Evolutionary conservation across 2,329 filamentous ascomycete species (phyloP).

Genomic region (Pseudocercospora crystallina): DNA sequence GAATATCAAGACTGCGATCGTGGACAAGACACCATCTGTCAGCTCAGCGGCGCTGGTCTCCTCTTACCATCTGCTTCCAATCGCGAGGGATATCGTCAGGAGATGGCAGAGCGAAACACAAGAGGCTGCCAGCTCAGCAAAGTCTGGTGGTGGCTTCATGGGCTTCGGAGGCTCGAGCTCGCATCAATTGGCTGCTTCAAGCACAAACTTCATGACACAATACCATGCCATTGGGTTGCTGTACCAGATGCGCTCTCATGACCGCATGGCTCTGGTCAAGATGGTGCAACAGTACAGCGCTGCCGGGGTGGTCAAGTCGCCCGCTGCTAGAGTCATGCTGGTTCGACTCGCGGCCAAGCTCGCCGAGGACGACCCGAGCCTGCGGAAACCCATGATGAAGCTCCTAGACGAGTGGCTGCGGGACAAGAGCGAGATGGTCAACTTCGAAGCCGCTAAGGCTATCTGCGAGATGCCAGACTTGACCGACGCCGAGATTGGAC

Average conservation of each 20-base stretch:
- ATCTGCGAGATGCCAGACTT: slow-evolving; percentile 95
- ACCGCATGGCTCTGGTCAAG: slow-evolving; percentile 97
- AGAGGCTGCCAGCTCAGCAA: slow-evolving; percentile 86
- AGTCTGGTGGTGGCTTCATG: slow-evolving; percentile 87
- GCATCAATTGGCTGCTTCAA: slow-evolving; percentile 66
- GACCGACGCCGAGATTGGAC: slow-evolving; percentile 83
- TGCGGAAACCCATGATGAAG: slow-evolving; percentile 95
- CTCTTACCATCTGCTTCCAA: slow-evolving; percentile 94
- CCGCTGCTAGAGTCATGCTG: slow-evolving; percentile 86
- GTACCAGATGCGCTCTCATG: slow-evolving; percentile 96
- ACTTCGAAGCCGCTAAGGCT: slow-evolving; percentile 97
- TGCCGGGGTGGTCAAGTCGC: slow-evolving; percentile 89
- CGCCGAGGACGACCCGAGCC: slow-evolving; percentile 84
- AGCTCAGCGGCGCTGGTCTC: slow-evolving; percentile 94
- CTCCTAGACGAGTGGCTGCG: slow-evolving; percentile 93
- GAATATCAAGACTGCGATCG: slow-evolving; percentile 98
- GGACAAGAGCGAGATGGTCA: slow-evolving; percentile 99
- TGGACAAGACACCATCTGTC: slow-evolving; percentile 97
- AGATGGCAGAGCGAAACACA: slow-evolving; percentile 99
- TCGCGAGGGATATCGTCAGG: slow-evolving; percentile 90
- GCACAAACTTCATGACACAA: slow-evolving; percentile 96
- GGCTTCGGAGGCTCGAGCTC: slow-evolving; percentile 82
- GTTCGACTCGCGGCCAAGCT: slow-evolving; percentile 90
- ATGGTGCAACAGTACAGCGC: slow-evolving; percentile 99
- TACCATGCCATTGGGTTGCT: slow-evolving; percentile 97